Evolutionary conservation across 306 rosid species (phyloP).

Genomic region (Inga laurina): DNA sequence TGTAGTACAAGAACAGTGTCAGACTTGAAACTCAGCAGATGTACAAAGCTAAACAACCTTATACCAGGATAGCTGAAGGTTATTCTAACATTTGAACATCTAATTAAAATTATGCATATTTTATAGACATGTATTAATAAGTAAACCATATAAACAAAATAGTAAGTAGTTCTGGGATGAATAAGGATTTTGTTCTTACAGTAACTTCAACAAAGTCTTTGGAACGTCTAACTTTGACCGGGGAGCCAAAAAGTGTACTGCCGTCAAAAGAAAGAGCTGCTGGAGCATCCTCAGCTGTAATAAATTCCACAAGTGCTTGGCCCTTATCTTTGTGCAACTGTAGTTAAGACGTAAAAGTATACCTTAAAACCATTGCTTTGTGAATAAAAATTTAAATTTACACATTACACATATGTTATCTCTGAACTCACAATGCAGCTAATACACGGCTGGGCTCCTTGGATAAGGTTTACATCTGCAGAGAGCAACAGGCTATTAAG

Average conservation of each 20-base stretch:
- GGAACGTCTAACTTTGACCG: constrained; percentile 81
- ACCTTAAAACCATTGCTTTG: constrained; percentile 32
- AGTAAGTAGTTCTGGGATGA: constrained; percentile 20
- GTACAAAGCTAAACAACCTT: neutral
- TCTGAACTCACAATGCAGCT: constrained; percentile 76
- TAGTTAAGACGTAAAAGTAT: constrained; percentile 38
- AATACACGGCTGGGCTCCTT: constrained; percentile 83
- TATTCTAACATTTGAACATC: neutral
- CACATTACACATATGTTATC: constrained; percentile 23
- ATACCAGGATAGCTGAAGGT: neutral
- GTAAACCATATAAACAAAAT: neutral
- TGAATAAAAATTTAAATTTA: constrained; percentile 5
- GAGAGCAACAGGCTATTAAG: constrained; percentile 70
- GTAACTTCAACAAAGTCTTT: constrained; percentile 82
- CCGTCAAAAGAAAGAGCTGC: constrained; percentile 92
- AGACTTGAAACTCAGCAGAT: neutral
- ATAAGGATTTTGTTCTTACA: constrained; percentile 67
- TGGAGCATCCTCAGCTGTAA: constrained; percentile 88
- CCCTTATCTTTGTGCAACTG: constrained; percentile 84
- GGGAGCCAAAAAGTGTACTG: constrained; percentile 62
- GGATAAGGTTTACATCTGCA: constrained; percentile 57
- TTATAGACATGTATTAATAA: constrained; percentile 2
- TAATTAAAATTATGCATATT: constrained; percentile 1
- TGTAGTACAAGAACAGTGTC: neutral
- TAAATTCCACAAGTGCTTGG: constrained; percentile 92